Conservation (phyloP, 345 rosid species). For the Luvunga scandens region DNA sequence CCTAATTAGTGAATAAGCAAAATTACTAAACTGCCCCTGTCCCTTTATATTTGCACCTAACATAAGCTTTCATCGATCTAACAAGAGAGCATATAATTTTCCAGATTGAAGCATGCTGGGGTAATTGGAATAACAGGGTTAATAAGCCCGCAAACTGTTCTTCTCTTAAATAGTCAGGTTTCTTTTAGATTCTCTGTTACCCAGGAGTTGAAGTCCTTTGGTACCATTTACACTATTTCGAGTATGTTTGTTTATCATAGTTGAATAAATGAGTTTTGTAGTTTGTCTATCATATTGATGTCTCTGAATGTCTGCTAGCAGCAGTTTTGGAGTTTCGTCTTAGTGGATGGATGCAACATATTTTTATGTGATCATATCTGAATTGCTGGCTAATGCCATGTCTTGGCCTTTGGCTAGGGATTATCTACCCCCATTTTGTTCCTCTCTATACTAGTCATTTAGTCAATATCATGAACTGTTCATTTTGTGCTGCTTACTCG, state of each 20-base stretch:
- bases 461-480: background rate
- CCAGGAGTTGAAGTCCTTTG: conserved; percentile 8
- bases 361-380: conserved; percentile 4
- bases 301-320: conserved; percentile 9
- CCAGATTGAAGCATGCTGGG: background rate
- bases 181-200: conserved; percentile 6
- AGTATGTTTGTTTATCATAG: conserved; percentile 17
- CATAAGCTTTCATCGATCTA: too few relatives aligned
- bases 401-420: conserved; percentile 3
- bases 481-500: background rate
- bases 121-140: background rate
- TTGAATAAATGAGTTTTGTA: conserved; percentile 13
- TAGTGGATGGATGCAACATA: background rate
- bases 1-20: too few relatives aligned
- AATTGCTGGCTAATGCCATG: conserved; percentile 2
- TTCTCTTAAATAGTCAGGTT: conserved; percentile 1
- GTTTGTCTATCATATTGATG: conserved; percentile 14
- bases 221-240: background rate
- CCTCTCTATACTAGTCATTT: background rate
- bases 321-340: background rate
- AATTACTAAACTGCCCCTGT: too few relatives aligned
- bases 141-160: conserved; percentile 1
- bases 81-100: background rate
- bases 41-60: too few relatives aligned
- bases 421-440: conserved; percentile 8